These are phyloP conservation scores for Barnettozyma populi DNA, from an alignment of 805 yeast species.

Conservation along the genomic window DNA sequence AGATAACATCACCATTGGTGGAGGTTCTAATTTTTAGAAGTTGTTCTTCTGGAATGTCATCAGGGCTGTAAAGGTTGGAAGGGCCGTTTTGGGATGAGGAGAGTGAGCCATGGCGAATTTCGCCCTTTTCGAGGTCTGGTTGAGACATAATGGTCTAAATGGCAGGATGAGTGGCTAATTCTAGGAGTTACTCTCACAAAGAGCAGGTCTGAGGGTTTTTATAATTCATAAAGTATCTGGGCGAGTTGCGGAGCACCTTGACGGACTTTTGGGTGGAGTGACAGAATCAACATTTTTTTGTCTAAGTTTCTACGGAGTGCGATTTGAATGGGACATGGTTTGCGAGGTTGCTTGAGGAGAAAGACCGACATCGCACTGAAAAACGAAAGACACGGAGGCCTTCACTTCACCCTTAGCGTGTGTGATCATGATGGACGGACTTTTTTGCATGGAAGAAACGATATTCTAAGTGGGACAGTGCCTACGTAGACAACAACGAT, in stretches of 20 bases:
- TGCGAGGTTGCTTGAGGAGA: not conserved
- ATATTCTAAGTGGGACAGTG: too few relatives aligned
- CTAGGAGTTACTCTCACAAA: not conserved
- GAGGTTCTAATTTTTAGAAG: conserved; percentile 22
- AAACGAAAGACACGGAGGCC: not conserved
- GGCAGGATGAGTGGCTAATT: not conserved
- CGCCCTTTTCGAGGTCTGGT: conserved; percentile 20
- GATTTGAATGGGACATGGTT: not conserved
- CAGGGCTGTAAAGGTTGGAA: conserved; percentile 1
- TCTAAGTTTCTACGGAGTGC: not conserved
- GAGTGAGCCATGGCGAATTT: not conserved
- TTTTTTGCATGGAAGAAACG: too few relatives aligned
- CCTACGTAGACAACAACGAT: too few relatives aligned
- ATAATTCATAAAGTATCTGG: not conserved
- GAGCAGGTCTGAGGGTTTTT: not conserved
- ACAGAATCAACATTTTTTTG: conserved; percentile 1
- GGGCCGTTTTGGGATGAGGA: conserved; percentile 14
- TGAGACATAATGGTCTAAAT: not conserved
- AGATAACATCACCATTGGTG: conserved; percentile 32
- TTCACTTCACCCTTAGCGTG: not conserved
- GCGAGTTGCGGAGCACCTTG: not conserved
- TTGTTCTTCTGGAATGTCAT: not conserved
- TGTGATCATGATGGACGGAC: not conserved
- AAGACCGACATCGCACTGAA: not conserved
- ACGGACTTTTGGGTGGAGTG: not conserved